phyloP scores from a whole-genome alignment of 169 alveolate genomes.

The Plasmodium knowlesi region DNA sequence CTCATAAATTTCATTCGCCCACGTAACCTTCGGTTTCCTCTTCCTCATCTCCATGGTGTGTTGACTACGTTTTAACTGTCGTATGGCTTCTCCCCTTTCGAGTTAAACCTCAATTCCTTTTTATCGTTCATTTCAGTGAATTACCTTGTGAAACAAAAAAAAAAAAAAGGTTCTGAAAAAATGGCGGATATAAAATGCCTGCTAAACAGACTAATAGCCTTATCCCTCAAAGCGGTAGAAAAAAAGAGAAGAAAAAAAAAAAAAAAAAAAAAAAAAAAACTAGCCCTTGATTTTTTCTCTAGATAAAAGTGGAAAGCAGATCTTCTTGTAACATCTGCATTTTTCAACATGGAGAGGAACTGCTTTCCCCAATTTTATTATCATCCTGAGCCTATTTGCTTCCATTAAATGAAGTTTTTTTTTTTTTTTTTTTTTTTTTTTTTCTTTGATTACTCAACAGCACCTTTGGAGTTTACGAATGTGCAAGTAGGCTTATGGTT shows the following conservation, averaged over 20 bases:
- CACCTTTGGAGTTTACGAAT: neutral
- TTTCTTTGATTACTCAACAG: neutral
- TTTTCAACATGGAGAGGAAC: neutral
- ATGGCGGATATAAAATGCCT: neutral
- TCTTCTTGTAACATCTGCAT: neutral
- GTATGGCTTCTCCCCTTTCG: neutral
- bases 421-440: neutral
- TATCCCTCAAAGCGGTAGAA: neutral
- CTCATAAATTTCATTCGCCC: neutral
- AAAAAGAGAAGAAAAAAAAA: no score
- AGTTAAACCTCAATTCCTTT: neutral
- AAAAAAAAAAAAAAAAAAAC: neutral
- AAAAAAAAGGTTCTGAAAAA: neutral
- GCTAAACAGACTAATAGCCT: neutral
- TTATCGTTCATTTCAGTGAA: neutral
- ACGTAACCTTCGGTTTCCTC: neutral
- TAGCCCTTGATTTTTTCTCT: neutral
- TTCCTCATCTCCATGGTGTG: constrained; percentile 3
- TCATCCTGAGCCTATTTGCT: neutral
- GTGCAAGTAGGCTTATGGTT: neutral
- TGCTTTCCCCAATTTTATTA: neutral
- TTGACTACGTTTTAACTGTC: neutral
- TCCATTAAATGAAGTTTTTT: neutral
- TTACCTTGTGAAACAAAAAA: neutral
- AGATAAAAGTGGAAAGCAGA: neutral